Evolutionary conservation across 495 filamentous ascomycete species (phyloP), one percentile per base, ranked within the genome.

Genomic region (Bacidia gigantensis): DNA sequence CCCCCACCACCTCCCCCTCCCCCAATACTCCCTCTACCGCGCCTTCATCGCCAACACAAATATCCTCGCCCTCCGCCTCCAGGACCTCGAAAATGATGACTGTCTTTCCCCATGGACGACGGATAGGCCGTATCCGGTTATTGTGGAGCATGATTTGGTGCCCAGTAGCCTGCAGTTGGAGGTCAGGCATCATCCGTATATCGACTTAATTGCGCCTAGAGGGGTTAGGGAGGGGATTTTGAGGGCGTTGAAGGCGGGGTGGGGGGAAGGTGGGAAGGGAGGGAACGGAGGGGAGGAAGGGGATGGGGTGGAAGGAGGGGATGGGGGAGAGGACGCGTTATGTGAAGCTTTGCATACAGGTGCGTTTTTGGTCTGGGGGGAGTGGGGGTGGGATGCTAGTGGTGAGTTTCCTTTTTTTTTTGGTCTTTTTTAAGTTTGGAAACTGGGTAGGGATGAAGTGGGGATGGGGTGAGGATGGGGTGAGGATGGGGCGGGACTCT

Each of bases 131-230:
- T 51, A 41, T 17, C 51, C 51, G 40, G 55, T 58, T 5, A 50
- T 66, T 40, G 14, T 22, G 14, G 41, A 62, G 3, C 41, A 42
- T 2, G 20, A 56, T 2, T 50, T 71, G 2, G 61, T 58, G 45
- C 68, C 68, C 5, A 67, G 62, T n/a, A 55, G 57, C 26, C 47
- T 59, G 20, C 67, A 71, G 49, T 56, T 71, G 11, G 58, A 58
- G 43, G 69, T 61, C 2, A 60, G 64, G 11, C 68, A 71, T 51
- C 68, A 68, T 45, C 65, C 61, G 18, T 67, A 66, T 43, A 63
- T 71, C 26, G 68, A 71, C 50, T 53, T 70, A 45, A 58, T 71
- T 23, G 59, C 67, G 17, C 64, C 66, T 5, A 62, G 60, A 2
- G 41, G 14, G 5, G 20, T 22, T 7, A 17, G 12, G 20, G 41